A percentile compares a stretch with the other conserved stretches of the same genome.
phyloP scores from a whole-genome alignment of 805 yeast genomes.

The Ogataea allantospora region DNA sequence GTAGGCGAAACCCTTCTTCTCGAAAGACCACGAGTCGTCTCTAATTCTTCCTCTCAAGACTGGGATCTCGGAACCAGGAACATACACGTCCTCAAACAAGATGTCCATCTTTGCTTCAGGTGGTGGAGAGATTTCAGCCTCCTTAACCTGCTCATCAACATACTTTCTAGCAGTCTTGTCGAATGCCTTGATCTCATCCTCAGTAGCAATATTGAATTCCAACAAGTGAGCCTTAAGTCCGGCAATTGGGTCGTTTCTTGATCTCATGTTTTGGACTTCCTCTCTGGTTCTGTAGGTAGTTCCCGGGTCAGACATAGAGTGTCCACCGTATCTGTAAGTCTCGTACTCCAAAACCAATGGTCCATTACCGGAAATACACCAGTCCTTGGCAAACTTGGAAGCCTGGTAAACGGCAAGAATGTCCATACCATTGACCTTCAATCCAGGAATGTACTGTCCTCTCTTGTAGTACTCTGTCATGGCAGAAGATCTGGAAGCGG shows the following conservation, averaged over 20 bases:
- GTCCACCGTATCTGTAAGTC: constrained; percentile 99
- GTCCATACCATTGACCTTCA: constrained; percentile 99
- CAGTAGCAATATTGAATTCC: constrained; percentile 83
- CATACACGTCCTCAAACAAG: constrained; percentile 94
- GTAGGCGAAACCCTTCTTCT: constrained; percentile 39
- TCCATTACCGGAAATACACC: constrained; percentile 91
- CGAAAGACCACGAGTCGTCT: constrained; percentile 80
- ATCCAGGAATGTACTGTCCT: constrained; percentile 99
- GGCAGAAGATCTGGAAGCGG: constrained; percentile 96
- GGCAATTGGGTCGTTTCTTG: constrained; percentile 95
- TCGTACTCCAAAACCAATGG: constrained; percentile 95
- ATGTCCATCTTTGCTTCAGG: constrained; percentile 95
- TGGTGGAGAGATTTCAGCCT: constrained; percentile 90
- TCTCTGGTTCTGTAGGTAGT: constrained; percentile 99
- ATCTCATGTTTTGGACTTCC: constrained; percentile 99
- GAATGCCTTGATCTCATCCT: constrained; percentile 89
- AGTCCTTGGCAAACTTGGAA: constrained; percentile 94
- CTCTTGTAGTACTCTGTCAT: constrained; percentile 96
- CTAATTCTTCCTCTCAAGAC: constrained; percentile 95
- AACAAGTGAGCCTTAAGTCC: constrained; percentile 86
- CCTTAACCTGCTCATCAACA: constrained; percentile 91
- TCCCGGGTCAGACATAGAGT: constrained; percentile 99
- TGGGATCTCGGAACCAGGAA: constrained; percentile 89
- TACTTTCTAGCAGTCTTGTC: constrained; percentile 96
- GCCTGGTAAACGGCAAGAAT: constrained; percentile 93